A percentile compares a stretch with the other conserved stretches of the same genome.
phyloP scores from a whole-genome alignment of 2,329 filamentous ascomycete genomes.

The Alternaria rosae region DNA sequence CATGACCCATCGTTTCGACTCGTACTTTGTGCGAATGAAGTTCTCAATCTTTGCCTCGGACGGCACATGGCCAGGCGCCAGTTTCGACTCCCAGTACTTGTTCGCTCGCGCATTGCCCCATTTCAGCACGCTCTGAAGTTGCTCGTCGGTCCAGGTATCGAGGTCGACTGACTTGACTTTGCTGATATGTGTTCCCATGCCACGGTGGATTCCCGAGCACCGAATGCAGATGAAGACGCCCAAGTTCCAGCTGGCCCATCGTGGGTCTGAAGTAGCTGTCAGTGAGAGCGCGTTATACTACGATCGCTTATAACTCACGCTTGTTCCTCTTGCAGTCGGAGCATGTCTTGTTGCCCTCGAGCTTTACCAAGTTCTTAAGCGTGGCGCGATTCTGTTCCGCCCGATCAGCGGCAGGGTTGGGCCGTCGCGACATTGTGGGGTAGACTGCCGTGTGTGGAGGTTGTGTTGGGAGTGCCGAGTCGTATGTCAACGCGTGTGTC shows the following conservation, averaged over 20 bases:
- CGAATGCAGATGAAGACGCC: slow-evolving; percentile 98
- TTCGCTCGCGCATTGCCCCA: slow-evolving; percentile 98
- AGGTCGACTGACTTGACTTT: slow-evolving; percentile 97
- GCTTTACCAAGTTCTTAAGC: slow-evolving; percentile 92
- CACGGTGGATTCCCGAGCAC: slow-evolving; percentile 96
- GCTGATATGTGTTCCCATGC: slow-evolving; percentile 99
- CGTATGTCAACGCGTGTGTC: slow-evolving; percentile 5
- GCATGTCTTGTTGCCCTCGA: slow-evolving; percentile 95
- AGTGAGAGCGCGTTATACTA: slow-evolving; percentile 28
- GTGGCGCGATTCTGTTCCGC: slow-evolving; percentile 92
- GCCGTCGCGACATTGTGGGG: slow-evolving; percentile 77
- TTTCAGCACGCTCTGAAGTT: slow-evolving; percentile 88
- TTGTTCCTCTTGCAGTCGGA: slow-evolving; percentile 99
- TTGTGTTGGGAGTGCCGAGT: neutral
- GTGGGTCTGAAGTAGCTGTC: slow-evolving; percentile 71
- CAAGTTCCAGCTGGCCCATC: slow-evolving; percentile 99
- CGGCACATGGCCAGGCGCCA: slow-evolving; percentile 88
- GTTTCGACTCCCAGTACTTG: slow-evolving; percentile 97
- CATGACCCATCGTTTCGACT: slow-evolving; percentile 99
- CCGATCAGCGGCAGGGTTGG: slow-evolving; percentile 82
- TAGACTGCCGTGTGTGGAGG: slow-evolving; percentile 18
- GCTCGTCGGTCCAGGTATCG: slow-evolving; percentile 98
- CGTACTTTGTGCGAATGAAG: slow-evolving; percentile 99
- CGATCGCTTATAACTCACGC: slow-evolving; percentile 63
- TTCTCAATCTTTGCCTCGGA: slow-evolving; percentile 99